These are phyloP conservation scores for Neurospora crassa DNA, from an alignment of 2,329 filamentous ascomycete species.

Conservation along the genomic window DNA sequence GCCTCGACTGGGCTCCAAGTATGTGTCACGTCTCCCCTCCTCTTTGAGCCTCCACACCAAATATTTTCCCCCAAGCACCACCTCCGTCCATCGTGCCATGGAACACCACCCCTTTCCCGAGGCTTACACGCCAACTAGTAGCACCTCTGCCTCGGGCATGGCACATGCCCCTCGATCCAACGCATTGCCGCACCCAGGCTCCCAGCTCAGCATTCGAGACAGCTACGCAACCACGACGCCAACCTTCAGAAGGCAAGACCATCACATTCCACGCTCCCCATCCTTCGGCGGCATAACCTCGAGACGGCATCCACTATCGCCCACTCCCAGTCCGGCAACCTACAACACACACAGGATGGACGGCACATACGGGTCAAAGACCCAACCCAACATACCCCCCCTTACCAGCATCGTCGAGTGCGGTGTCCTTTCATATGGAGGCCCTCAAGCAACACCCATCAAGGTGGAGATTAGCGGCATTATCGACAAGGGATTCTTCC, in stretches of 20 bases:
- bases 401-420: constrained; percentile 40
- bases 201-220: constrained; percentile 41
- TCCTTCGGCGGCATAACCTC: constrained; percentile 31
- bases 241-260: constrained; percentile 39
- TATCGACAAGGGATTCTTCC: constrained; percentile 86
- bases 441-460: constrained; percentile 37
- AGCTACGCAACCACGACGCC: constrained; percentile 43
- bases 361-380: constrained; percentile 30
- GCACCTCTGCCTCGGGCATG: constrained; percentile 44
- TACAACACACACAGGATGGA: constrained; percentile 42
- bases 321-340: constrained; percentile 40
- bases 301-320: constrained; percentile 44
- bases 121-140: constrained; percentile 34
- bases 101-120: constrained; percentile 12
- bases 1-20: constrained; percentile 46
- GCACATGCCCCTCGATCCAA: constrained; percentile 46
- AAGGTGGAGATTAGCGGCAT: constrained; percentile 67
- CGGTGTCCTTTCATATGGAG: constrained; percentile 50
- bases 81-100: constrained; percentile 10
- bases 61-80: constrained; percentile 4
- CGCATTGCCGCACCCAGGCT: constrained; percentile 41
- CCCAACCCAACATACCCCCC: constrained; percentile 40
- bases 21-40: constrained; percentile 26
- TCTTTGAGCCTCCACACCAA: constrained; percentile 5
- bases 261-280: constrained; percentile 38